Conservation (phyloP, 2,329 filamentous ascomycete species). For the Pseudogymnoascus sp. region DNA sequence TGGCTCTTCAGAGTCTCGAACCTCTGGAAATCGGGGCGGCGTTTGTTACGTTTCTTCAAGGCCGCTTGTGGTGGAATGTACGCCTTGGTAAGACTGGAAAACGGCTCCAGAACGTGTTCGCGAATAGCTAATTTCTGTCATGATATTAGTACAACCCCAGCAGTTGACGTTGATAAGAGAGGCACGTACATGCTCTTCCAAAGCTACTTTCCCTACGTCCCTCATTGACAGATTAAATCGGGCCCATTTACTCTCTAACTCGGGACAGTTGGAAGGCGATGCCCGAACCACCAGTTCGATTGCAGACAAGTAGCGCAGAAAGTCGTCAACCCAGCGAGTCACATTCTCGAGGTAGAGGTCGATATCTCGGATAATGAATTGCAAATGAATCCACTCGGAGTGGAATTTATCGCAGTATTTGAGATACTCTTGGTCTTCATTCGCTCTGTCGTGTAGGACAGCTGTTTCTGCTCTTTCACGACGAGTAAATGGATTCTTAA, state of each 20-base stretch:
- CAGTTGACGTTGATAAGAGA: neutral
- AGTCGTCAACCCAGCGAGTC: constrained; percentile 70
- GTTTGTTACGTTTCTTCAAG: constrained; percentile 91
- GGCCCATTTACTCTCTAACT: constrained; percentile 91
- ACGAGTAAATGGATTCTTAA: constrained; percentile 85
- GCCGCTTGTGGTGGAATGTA: constrained; percentile 79
- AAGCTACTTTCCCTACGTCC: constrained; percentile 73
- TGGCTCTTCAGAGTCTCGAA: constrained; percentile 69
- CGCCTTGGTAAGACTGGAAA: constrained; percentile 68
- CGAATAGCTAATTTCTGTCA: constrained; percentile 57
- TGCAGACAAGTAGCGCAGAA: constrained; percentile 71
- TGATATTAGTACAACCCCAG: constrained; percentile 16
- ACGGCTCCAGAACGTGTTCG: constrained; percentile 77
- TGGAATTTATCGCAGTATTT: constrained; percentile 79
- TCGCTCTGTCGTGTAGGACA: constrained; percentile 34
- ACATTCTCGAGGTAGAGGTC: constrained; percentile 84
- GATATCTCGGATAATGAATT: constrained; percentile 82
- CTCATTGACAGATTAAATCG: constrained; percentile 81
- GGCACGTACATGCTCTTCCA: constrained; percentile 72
- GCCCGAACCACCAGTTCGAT: constrained; percentile 78
- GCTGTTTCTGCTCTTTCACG: constrained; percentile 26
- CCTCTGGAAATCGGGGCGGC: constrained; percentile 81
- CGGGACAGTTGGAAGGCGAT: constrained; percentile 63
- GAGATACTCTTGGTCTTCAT: constrained; percentile 76
- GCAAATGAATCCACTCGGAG: constrained; percentile 84